Base-by-base conservation (phyloP, 2,329 filamentous ascomycete species). In the Thermothelomyces thermophilus region DNA sequence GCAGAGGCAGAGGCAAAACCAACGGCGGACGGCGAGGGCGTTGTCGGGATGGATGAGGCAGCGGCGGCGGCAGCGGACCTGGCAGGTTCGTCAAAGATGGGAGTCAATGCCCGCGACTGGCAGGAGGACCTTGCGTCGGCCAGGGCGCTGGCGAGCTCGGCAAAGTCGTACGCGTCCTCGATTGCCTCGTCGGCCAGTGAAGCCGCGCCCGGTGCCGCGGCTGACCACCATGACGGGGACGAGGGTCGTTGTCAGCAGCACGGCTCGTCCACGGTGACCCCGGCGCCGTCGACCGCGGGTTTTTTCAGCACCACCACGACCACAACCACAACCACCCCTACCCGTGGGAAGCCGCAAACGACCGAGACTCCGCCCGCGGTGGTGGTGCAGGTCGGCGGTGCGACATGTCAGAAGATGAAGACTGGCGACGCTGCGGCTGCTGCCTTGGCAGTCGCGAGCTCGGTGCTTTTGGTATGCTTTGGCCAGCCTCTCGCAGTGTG, bases 91-190 rank as follows among this genome's bases (percentile, higher is more conserved):
- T 5, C 5, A 9, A 26, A 26, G 5, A 9, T 26, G 24, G 24
- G 24, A n/a, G n/a, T n/a, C 24, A 26, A 26, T n/a, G n/a, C n/a
- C 11, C 26, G 41, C 10, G 30, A 24, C 34, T 52, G 46, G 46
- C 34, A 37, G 26, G 9, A 41, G 26, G 41, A 48, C 22, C 42
- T 46, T 8, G 36, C 48, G n/a, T 43, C 50, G 20, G 48, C 43
- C n/a, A 26, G 35, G 34, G 43, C 50, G 14, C 36, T 37, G 11
- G 55, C 41, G 17, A 41, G 41, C 2, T 31, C 30, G 8, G 43
- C 16, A 14, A 35, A 43, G 24, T n/a, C 26, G 3, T 46, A 48
- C 17, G 48, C 41, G 14, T 42, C 36, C 14, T 41, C 48, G 6
- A 20, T 47, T 10, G 53, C 43, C 33, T 28, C 34, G n/a, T 50